Evolutionary conservation across 1,284 basidiomycete species (phyloP), one percentile per base, ranked within the genome.

Genomic region (Fomes fomentarius): DNA sequence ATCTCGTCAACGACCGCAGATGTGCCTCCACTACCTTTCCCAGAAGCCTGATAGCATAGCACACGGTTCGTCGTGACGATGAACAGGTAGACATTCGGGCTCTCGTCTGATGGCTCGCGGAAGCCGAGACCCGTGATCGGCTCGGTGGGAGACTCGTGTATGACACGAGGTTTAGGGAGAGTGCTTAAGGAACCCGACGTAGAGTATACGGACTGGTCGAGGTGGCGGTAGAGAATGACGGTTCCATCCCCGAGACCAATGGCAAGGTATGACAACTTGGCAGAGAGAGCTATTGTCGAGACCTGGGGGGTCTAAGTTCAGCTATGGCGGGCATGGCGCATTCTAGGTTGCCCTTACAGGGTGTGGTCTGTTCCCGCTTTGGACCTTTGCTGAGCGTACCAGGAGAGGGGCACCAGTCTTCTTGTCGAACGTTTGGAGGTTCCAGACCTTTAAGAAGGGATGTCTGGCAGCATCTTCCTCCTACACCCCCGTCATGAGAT

Each of bases 221-320:
- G 79, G 64, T 97, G 92, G 4, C 93, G 87, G 68, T 95, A 95
- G 17, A 98, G 79, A 5, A 98, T 80, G 6, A 98, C 94, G 0
- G 93, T 93, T n/a, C 96, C 96, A 66, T 98, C 96, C 1, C 89
- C 94, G 10, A 98, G 81, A 8, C 94, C 96, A 37, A 98, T 82
- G 4, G 95, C 91, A 17, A 99, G 83, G 70, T 95, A 91, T 1
- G 91, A 85, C 1, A 98, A 79, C n/a, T 82, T 82, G 6, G 84
- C 75, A 0, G 95, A 92, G 24, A 96, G 76, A 0, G 95, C 90
- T 11, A 97, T 75, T 0, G 89, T 84, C 4, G 93, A 88, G 2
- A 96, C 85, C 91, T 94, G 50, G 7, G n/a, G n/a, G n/a, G 60
- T 44, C 41, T 10, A 14, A 33, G 17, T 14, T 25, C 34, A 24